phyloP scores from a whole-genome alignment of 2,329 filamentous ascomycete genomes.

The Diaporthe eres region DNA sequence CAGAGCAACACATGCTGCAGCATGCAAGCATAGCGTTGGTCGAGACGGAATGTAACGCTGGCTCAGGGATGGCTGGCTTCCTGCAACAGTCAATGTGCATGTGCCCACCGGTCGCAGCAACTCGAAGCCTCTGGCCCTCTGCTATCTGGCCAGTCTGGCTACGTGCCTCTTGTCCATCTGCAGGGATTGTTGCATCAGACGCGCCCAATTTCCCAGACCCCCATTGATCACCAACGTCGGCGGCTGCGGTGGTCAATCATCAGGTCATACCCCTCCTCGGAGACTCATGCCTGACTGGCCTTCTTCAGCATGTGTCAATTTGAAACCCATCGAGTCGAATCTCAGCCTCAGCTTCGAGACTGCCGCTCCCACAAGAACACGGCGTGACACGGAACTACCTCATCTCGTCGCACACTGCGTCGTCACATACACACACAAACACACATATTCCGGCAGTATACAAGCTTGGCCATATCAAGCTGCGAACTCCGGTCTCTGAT shows the following conservation, averaged over 20 bases:
- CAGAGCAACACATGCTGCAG: not conserved
- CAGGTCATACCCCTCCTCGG: slow-evolving; percentile 23
- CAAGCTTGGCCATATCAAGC: slow-evolving; percentile 20
- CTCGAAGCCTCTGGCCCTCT: slow-evolving; percentile 6
- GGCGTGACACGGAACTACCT: slow-evolving; percentile 6
- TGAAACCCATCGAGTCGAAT: slow-evolving; percentile 23
- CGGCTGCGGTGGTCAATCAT: slow-evolving; percentile 30
- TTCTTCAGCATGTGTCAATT: slow-evolving; percentile 22
- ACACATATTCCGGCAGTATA: not conserved
- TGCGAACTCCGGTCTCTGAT: slow-evolving; percentile 12
- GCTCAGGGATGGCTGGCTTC: slow-evolving; percentile 11
- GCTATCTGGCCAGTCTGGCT: not conserved
- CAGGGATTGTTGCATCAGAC: slow-evolving; percentile 21
- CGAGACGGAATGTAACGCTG: slow-evolving; percentile 31
- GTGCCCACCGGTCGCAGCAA: slow-evolving; percentile 28
- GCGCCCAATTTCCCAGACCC: slow-evolving; percentile 33
- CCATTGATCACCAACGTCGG: slow-evolving; percentile 22
- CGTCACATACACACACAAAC: slow-evolving; percentile 6
- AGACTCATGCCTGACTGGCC: not conserved
- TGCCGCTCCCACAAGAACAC: slow-evolving; percentile 10
- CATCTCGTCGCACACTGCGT: slow-evolving; percentile 6
- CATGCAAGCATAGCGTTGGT: slow-evolving; percentile 27
- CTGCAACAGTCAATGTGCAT: slow-evolving; percentile 19
- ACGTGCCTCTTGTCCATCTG: not conserved
- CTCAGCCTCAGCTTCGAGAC: slow-evolving; percentile 29